These are phyloP conservation scores for Termitomyces sp. DNA, from an alignment of 768 basidiomycete species.

Conservation along the genomic window DNA sequence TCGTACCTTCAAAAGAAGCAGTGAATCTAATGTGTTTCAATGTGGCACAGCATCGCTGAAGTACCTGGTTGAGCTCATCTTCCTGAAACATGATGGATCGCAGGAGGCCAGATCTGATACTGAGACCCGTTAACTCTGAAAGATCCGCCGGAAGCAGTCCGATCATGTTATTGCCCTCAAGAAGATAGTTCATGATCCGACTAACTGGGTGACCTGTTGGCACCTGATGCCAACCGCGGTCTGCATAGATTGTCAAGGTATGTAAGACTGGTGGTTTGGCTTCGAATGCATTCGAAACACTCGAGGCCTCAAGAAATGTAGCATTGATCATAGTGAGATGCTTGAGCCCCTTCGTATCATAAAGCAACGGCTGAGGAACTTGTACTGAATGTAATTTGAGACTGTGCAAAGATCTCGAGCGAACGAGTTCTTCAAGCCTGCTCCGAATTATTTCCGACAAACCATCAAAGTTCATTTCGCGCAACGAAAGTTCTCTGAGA, in stretches of 20 bases:
- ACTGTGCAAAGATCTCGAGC: not conserved
- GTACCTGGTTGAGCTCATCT: not conserved
- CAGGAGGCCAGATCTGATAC: not conserved
- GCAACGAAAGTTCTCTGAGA: constrained; percentile 2
- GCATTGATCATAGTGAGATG: constrained; percentile 1
- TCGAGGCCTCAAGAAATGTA: not conserved
- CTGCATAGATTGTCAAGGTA: constrained; percentile 1
- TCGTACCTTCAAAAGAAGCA: constrained; percentile 3
- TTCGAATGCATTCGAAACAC: not conserved
- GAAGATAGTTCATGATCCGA: not conserved
- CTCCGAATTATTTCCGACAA: not conserved
- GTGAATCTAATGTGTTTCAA: not conserved
- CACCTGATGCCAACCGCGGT: not conserved
- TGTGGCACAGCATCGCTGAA: constrained; percentile 1
- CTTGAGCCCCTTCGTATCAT: not conserved
- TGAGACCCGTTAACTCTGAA: not conserved
- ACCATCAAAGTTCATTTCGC: constrained; percentile 1
- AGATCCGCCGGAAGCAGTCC: not conserved
- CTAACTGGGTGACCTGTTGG: not conserved
- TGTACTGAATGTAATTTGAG: not conserved
- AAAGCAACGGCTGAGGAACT: not conserved
- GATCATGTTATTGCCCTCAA: not conserved
- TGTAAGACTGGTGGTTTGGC: not conserved
- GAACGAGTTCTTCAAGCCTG: not conserved
- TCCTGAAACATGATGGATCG: not conserved